Evolutionary conservation across 345 rosid species (phyloP).

Genomic region (Pugionium cornutum): DNA sequence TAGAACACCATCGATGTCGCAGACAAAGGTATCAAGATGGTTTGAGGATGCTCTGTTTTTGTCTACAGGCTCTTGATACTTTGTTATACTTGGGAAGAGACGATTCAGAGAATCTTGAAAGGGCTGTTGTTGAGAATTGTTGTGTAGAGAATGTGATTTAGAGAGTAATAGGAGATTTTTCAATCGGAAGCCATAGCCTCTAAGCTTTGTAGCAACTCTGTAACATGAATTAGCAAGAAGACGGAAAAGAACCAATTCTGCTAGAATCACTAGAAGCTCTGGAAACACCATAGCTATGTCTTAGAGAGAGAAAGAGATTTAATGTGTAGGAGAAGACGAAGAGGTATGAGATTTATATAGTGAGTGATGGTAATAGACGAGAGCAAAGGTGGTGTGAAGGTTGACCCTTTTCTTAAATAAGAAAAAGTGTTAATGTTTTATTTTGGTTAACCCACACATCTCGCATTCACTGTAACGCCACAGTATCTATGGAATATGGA

Average conservation of each 20-base stretch:
- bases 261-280: slow-evolving; percentile 52
- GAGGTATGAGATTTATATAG: slow-evolving; percentile 28
- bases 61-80: slow-evolving; percentile 37
- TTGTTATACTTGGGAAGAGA: slow-evolving; percentile 48
- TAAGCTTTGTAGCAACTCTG: slow-evolving; percentile 62
- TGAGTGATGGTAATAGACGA: slow-evolving; percentile 27
- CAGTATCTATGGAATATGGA: neutral
- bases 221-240: slow-evolving; percentile 63
- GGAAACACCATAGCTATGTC: slow-evolving; percentile 54
- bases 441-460: slow-evolving; percentile 36
- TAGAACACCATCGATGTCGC: slow-evolving; percentile 67
- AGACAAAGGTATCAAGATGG: slow-evolving; percentile 47
- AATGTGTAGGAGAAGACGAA: slow-evolving; percentile 32
- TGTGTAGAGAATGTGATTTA: slow-evolving; percentile 24
- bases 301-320: neutral
- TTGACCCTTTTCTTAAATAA: slow-evolving; percentile 29
- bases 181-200: slow-evolving; percentile 53
- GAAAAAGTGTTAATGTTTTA: neutral
- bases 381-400: slow-evolving; percentile 41
- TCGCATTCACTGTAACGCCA: slow-evolving; percentile 25
- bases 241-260: slow-evolving; percentile 60
- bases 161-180: slow-evolving; percentile 40
- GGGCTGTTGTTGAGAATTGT: slow-evolving; percentile 17
- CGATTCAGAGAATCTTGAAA: slow-evolving; percentile 23
- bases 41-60: slow-evolving; percentile 37